phyloP scores from a whole-genome alignment of 1,284 basidiomycete genomes.

The Trametes sp. region DNA sequence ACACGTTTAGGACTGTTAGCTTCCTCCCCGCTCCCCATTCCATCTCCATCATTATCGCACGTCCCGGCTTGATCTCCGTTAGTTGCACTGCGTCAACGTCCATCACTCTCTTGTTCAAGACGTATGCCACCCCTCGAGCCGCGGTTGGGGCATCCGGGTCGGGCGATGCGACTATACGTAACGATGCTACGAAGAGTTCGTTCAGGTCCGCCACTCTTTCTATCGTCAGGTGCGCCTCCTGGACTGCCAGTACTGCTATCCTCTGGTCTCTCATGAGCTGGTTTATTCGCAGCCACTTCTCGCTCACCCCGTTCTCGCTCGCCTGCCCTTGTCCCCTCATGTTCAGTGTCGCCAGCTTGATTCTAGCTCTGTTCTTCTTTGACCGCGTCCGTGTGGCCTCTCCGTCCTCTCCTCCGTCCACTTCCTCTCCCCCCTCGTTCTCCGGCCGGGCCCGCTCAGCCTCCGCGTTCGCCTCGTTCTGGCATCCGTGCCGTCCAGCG shows the following conservation, averaged over 20 bases:
- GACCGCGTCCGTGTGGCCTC: background rate
- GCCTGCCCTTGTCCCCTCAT: background rate
- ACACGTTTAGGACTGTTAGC: background rate
- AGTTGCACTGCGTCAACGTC: background rate
- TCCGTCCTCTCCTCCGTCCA: background rate
- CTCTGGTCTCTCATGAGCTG: background rate
- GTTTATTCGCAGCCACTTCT: background rate
- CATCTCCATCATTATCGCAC: background rate
- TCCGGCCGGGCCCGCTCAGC: too few relatives aligned
- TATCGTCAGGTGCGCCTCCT: background rate
- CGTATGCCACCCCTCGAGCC: background rate
- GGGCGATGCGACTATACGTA: background rate
- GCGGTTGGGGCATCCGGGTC: background rate
- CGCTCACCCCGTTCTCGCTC: background rate
- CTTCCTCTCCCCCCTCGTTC: too few relatives aligned
- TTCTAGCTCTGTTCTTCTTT: background rate
- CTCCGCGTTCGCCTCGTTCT: too few relatives aligned
- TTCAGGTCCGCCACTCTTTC: background rate
- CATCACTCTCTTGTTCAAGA: background rate
- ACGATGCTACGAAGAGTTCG: background rate
- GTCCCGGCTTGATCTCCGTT: background rate
- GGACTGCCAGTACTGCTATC: background rate
- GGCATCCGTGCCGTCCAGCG: too few relatives aligned
- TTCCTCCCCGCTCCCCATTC: background rate
- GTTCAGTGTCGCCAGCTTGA: background rate